phyloP scores from a whole-genome alignment of 2,329 filamentous ascomycete species.

The Aspergillus intermedius region DNA sequence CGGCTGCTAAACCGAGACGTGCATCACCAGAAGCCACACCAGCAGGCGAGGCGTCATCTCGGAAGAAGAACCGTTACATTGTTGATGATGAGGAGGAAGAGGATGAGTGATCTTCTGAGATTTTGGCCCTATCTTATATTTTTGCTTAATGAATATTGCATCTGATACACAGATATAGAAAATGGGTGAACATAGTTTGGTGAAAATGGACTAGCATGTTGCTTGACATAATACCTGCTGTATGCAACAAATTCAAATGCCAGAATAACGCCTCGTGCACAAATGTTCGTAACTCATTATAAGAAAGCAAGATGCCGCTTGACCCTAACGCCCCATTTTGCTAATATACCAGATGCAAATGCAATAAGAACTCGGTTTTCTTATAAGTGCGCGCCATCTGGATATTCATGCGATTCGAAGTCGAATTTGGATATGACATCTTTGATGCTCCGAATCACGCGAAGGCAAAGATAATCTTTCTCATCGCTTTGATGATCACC shows the following conservation, averaged over 20 bases:
- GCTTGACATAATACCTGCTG: background rate
- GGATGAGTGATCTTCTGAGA: constrained; percentile 30
- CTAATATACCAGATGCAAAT: background rate
- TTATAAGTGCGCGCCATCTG: constrained; percentile 15
- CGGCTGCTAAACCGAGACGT: constrained; percentile 6
- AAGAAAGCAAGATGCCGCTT: no score
- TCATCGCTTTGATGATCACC: constrained; percentile 11
- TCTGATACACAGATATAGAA: background rate
- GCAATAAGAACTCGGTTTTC: background rate
- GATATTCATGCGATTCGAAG: constrained; percentile 31
- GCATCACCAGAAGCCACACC: constrained; percentile 11
- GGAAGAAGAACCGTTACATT: constrained; percentile 44
- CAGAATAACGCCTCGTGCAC: background rate
- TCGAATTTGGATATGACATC: constrained; percentile 28
- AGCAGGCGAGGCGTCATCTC: constrained; percentile 29
- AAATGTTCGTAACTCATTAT: background rate
- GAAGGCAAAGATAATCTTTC: constrained; percentile 27
- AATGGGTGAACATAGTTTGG: background rate
- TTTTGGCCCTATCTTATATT: constrained; percentile 4
- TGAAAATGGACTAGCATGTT: background rate
- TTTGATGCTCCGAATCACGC: constrained; percentile 29
- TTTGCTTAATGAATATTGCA: background rate
- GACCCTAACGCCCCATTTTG: background rate
- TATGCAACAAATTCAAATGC: background rate
- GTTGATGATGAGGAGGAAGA: constrained; percentile 46